Percentiles rank a stretch among this genome's conserved stretches.
These are phyloP conservation scores for Hypoxylon fuscum DNA, from an alignment of 495 filamentous ascomycete genomes.

Conservation along the genomic window DNA sequence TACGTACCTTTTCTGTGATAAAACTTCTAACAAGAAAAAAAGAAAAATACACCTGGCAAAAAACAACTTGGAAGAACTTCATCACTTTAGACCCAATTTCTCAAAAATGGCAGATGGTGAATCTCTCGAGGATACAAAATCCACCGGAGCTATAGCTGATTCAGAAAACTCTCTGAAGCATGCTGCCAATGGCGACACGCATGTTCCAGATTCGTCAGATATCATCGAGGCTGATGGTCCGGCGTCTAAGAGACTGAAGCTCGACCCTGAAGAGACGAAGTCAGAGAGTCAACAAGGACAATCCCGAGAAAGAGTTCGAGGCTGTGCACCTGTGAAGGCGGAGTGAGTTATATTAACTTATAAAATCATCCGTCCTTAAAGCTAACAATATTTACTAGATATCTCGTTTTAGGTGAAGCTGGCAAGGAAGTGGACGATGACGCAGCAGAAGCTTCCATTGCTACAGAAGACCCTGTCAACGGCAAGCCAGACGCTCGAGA, in stretches of 20 bases:
- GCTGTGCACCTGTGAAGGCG: conserved; percentile 82
- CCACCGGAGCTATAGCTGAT: not conserved
- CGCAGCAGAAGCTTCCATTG: conserved; percentile 68
- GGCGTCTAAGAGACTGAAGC: conserved; percentile 43
- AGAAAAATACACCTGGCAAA: conserved; percentile 16
- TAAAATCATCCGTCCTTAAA: not conserved
- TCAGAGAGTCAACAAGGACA: conserved; percentile 42
- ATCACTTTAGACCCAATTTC: not conserved
- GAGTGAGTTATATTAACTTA: conserved; percentile 66
- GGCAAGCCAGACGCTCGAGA: conserved; percentile 43
- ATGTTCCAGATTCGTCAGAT: conserved; percentile 7
- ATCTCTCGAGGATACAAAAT: conserved; percentile 4
- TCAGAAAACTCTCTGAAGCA: conserved; percentile 24
- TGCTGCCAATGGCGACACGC: conserved; percentile 11
- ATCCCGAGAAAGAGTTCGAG: conserved; percentile 61
- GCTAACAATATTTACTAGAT: conserved; percentile 57
- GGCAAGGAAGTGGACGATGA: conserved; percentile 66
- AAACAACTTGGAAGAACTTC: conserved; percentile 16
- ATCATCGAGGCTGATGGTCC: conserved; percentile 31
- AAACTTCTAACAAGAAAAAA: not conserved
- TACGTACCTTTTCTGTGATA: not conserved
- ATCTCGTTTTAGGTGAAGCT: conserved; percentile 58
- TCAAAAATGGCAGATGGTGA: conserved; percentile 19
- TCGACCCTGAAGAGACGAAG: conserved; percentile 39
- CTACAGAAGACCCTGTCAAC: conserved; percentile 53